Evolutionary conservation across 805 yeast species (phyloP), one percentile per base, ranked within the genome.

Genomic region (Candida coleopterorum): DNA sequence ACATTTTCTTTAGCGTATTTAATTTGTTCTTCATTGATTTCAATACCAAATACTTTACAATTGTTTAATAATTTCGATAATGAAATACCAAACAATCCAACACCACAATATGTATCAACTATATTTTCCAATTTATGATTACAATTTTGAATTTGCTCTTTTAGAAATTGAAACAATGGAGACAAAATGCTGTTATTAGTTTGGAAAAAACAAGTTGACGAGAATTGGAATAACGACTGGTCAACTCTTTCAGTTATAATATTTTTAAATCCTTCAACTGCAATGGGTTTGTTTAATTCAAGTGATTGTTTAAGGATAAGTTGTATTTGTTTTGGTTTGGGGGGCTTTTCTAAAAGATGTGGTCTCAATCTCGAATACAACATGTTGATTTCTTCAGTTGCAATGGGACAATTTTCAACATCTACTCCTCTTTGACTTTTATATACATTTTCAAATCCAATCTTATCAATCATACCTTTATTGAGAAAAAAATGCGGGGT

Each of bases 71-170:
- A 47, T 9, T 55, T 46, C 0, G 65, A 50, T 20, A 67, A 50
- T 2, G 61, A 48, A 9, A 69, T 64, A 0, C 71, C 70, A 42
- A 69, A 62, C 42, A 69, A 63, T 3, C 74, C 74, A 6, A 68
- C 58, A 6, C 74, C 74, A 46, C 74, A 69, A 45, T 69, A 69
- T 3, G 72, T 56, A 39, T 69, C 74, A 6, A 69, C 51, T 21
- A 68, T 45, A 38, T 59, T 51, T 24, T 53, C 55, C 37, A 43
- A 52, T 6, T 34, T 10, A 2, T 25, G 11, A 5, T 35, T 33
- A 5, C 32, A 21, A 21, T 39, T 31, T 1, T 35, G 26, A 8
- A 60, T 40, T 14, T 55, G 55, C 21, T 44, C 37, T 18, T 52
- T 43, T 4, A 69, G 46, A 39, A 48, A 62, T 20, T 58, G 62